Base-by-base conservation (phyloP, 2,329 filamentous ascomycete genomes). In the Cordyceps javanica region DNA sequence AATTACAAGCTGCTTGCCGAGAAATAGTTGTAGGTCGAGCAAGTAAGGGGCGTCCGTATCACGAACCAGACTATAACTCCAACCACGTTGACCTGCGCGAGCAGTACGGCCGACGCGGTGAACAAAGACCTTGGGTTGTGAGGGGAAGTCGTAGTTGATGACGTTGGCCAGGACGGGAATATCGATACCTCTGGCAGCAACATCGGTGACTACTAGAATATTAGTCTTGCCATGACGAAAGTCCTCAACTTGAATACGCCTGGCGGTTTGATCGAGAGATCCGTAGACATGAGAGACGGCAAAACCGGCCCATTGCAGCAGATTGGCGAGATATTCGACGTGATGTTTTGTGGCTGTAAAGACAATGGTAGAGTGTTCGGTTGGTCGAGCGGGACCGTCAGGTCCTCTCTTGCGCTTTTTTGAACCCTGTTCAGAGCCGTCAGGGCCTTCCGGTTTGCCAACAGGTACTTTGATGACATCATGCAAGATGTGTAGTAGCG, bases 111-210 rank as follows among this genome's bases (percentile, higher is more conserved):
- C 94, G 48, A 99, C 94, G 69, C 94, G 87, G 73, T 99, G 94
- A 28, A 99, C 89, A 66, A 95, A 99, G 42, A 99, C 86, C 74
- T 99, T 99, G 21, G 94, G 91, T 67, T 97, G 94, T 2, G 93
- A 89, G 3, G 94, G 93, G 63, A 99, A 99, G 68, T 97, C 93
- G 73, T 96, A 99, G 77, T 99, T 97, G 77, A 99, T 93, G 59
- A 99, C 94, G 69, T 99, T 97, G 58, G 91, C 92, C 36, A 99
- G 80, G 48, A 97, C 83, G 0, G 94, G 94, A 64, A 99, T 96
- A 83, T 99, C 94, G 61, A 99, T 95, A 84, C 94, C 93, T 78
- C 94, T 83, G 23, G 94, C 94, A 14, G 94, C 94, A 55, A 99
- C 91, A 70, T 99, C 94, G 1, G 94, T 99, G 45, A 97, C 93